Conservation (phyloP, 2,329 filamentous ascomycete species). For the Alternaria viburni region DNA sequence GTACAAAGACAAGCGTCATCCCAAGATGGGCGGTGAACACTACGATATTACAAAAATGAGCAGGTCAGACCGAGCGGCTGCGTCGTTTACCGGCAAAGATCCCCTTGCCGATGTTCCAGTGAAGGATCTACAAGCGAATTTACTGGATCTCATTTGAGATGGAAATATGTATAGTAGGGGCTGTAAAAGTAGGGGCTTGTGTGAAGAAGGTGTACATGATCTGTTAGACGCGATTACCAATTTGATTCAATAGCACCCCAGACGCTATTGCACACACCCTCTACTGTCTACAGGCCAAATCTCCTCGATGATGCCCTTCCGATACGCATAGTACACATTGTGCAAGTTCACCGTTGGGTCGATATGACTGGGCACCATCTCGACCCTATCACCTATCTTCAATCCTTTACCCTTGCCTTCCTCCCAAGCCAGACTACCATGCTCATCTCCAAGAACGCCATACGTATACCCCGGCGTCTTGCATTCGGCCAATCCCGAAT, state of each 20-base stretch:
- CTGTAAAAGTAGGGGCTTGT: background rate
- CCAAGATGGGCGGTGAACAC: constrained; percentile 12
- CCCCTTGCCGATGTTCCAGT: constrained; percentile 14
- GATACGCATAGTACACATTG: constrained; percentile 59
- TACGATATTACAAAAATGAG: constrained; percentile 31
- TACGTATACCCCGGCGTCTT: constrained; percentile 52
- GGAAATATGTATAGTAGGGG: background rate
- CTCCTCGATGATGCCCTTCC: constrained; percentile 57
- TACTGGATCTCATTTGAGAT: constrained; percentile 6
- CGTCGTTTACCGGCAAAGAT: constrained; percentile 18
- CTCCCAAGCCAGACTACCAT: constrained; percentile 56
- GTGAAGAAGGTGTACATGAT: background rate
- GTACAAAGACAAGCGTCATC: constrained; percentile 8
- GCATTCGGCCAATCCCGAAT: constrained; percentile 59
- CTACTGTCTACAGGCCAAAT: constrained; percentile 60
- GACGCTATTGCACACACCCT: constrained; percentile 57
- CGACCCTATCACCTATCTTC: constrained; percentile 55
- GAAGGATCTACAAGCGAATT: constrained; percentile 9
- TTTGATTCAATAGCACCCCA: too few relatives aligned
- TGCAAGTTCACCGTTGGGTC: constrained; percentile 62
- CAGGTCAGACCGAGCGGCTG: constrained; percentile 14
- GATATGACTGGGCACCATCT: constrained; percentile 63
- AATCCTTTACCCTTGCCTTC: constrained; percentile 46
- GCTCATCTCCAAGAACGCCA: constrained; percentile 57
- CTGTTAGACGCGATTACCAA: background rate